Conservation (phyloP, 2,329 filamentous ascomycete genomes). For the Talaromyces sp. region DNA sequence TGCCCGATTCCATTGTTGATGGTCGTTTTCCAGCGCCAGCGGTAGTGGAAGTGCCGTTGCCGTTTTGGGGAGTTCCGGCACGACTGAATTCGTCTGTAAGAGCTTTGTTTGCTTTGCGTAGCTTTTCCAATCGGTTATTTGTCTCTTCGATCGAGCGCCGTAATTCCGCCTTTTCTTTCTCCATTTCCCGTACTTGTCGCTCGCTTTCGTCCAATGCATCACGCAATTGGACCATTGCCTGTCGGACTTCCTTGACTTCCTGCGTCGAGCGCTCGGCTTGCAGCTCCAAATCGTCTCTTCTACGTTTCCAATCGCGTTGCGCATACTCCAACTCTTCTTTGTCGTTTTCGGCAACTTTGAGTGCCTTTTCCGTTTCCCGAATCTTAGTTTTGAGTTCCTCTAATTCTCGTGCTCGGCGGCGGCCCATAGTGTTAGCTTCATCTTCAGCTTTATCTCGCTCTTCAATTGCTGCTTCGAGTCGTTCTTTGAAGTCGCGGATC, state of each 20-base stretch:
- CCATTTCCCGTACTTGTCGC: constrained; percentile 74
- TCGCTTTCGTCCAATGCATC: constrained; percentile 84
- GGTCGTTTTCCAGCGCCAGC: constrained; percentile 25
- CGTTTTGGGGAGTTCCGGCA: constrained; percentile 41
- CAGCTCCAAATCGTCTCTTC: constrained; percentile 72
- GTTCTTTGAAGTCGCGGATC: constrained; percentile 81
- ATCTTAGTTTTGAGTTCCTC: constrained; percentile 80
- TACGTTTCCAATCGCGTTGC: constrained; percentile 70
- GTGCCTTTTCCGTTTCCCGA: constrained; percentile 74
- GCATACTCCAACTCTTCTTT: constrained; percentile 72
- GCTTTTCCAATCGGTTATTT: constrained; percentile 71
- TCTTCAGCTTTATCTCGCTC: constrained; percentile 92
- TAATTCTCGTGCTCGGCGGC: constrained; percentile 74
- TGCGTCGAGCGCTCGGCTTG: constrained; percentile 64
- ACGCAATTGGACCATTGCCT: constrained; percentile 73
- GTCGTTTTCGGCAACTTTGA: constrained; percentile 68
- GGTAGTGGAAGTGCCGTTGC: constrained; percentile 26
- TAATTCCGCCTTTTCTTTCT: constrained; percentile 75
- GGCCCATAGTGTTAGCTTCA: constrained; percentile 73
- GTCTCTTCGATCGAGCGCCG: constrained; percentile 74
- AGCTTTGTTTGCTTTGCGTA: constrained; percentile 64
- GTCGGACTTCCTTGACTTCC: constrained; percentile 71
- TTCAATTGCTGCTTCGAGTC: constrained; percentile 86
- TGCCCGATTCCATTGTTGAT: constrained; percentile 41
- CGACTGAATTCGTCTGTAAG: constrained; percentile 57